Base-by-base conservation (phyloP, 441 rosid species). In the Pelargonium australe region DNA sequence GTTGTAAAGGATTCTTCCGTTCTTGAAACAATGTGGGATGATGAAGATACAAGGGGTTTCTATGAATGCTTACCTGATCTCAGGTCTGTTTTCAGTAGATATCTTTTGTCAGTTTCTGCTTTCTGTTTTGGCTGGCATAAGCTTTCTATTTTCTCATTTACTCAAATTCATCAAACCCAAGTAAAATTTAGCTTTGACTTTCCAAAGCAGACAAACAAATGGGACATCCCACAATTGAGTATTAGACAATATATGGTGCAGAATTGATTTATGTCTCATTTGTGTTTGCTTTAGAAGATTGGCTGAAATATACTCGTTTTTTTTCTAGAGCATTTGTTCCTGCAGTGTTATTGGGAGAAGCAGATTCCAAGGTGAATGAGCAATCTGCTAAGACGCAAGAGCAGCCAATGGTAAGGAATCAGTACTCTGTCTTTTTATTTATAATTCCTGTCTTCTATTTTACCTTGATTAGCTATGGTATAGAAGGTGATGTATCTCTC, bases 21-120 rank as follows among this genome's bases (percentile, higher is more conserved):
- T 73, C 78, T 80, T 3, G 99, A 93, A 84, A 86, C 96, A 70
- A 75, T 91, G 72, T 92, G 99, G 99, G 98, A 96, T 82, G 98
- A 96, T 77, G 99, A 93, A 70, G 98, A 96, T 77, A 91, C 98
- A 47, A 88, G 89, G 78, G 88, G 97, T 67, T 95, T 95, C 80
- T 95, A 95, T 73, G 99, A 92, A 83, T 86, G 89, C 78, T 82
- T 91, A 70, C 96, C 98, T 28, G 99, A 95, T 86, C 95, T 95
- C 72, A 92, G 99, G 99, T 95, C 74, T 78, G 88, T 75, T 66
- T 67, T 63, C 13, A 19, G 4, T 16, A 17, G 55, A 66, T 31
- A 23, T 47, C 23, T 44, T n/a, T 14, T 14, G 51, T 17, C 9
- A 45, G 31, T 47, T n/a, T 66, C n/a, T 60, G 63, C 14, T 44